Conservation (phyloP, 352 stramenopile genomes). For the Globisporangium nagaii region DNA sequence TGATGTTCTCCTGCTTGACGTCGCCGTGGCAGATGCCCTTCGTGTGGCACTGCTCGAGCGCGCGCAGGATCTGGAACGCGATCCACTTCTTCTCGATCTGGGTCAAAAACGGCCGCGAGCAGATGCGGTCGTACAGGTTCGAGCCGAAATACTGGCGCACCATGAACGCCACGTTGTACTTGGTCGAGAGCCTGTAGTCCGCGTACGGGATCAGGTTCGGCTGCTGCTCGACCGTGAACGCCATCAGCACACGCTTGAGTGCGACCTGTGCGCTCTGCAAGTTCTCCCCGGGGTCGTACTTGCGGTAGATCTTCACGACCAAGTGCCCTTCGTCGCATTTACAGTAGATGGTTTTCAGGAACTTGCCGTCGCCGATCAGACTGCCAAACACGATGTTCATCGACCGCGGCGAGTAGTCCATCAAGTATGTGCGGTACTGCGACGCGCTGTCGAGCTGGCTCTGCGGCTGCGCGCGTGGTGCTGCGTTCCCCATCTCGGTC, state of each 20-base stretch:
- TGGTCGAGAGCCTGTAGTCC: slow-evolving; percentile 68
- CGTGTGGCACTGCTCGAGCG: slow-evolving; percentile 91
- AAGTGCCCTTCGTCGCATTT: slow-evolving; percentile 81
- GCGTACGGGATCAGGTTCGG: slow-evolving; percentile 84
- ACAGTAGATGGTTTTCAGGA: slow-evolving; percentile 86
- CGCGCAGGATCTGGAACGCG: slow-evolving; percentile 93
- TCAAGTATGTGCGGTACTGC: slow-evolving; percentile 84
- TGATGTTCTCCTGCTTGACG: slow-evolving; percentile 98
- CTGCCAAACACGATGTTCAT: slow-evolving; percentile 86
- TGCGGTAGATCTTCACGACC: slow-evolving; percentile 88
- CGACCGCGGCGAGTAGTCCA: slow-evolving; percentile 77
- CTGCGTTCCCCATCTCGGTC: slow-evolving; percentile 72
- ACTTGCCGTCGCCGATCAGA: slow-evolving; percentile 87
- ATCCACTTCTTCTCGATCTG: slow-evolving; percentile 97
- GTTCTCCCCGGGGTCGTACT: slow-evolving; percentile 72
- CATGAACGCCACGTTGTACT: slow-evolving; percentile 89
- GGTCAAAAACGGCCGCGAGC: slow-evolving; percentile 92
- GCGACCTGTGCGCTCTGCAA: slow-evolving; percentile 49
- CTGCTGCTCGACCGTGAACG: slow-evolving; percentile 62
- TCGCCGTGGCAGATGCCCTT: slow-evolving; percentile 95
- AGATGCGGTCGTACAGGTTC: slow-evolving; percentile 96
- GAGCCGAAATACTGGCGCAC: slow-evolving; percentile 95
- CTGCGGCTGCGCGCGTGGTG: slow-evolving; percentile 68
- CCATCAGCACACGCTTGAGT: slow-evolving; percentile 42
- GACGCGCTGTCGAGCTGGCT: slow-evolving; percentile 78